Percentiles rank a stretch among this genome's conserved stretches.
phyloP scores from a whole-genome alignment of 306 rosid genomes.

The Inga laurina region DNA sequence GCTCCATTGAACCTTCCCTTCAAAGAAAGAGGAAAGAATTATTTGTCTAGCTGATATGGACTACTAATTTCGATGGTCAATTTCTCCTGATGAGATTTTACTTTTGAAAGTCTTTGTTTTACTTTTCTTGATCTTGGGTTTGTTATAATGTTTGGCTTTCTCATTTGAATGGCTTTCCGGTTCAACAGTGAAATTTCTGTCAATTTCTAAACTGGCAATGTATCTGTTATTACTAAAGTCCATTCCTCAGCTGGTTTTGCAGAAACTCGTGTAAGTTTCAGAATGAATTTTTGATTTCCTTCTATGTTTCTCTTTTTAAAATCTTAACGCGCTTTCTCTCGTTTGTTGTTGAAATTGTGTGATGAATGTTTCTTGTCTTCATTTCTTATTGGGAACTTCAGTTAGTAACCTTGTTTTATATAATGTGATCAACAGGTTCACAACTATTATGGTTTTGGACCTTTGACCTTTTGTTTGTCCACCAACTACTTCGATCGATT shows the following conservation, averaged over 20 bases:
- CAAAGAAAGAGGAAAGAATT: conserved; percentile 3
- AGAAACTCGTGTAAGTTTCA: not conserved
- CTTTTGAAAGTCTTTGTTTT: not conserved
- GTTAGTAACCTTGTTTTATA: conserved; percentile 24
- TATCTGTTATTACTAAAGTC: not conserved
- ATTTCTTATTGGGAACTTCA: conserved; percentile 1
- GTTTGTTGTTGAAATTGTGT: conserved; percentile 17
- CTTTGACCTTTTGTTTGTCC: conserved; percentile 54
- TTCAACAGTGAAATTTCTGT: not conserved
- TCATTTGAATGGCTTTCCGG: conserved; percentile 3
- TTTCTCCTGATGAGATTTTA: conserved; percentile 4
- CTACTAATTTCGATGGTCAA: conserved; percentile 1
- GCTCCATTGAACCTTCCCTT: not conserved
- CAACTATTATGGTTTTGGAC: conserved; percentile 57
- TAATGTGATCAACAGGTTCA: conserved; percentile 61
- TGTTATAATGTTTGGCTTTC: conserved; percentile 11
- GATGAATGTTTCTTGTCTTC: conserved; percentile 1
- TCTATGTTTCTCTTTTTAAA: not conserved
- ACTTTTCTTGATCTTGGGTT: not conserved
- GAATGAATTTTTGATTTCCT: not conserved
- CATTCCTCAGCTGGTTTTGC: not conserved
- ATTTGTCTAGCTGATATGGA: not conserved
- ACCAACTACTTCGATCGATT: conserved; percentile 85
- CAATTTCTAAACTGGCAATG: not conserved
- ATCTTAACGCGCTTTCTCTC: not conserved